Conservation (phyloP, 257 asterid species). For the Verbena officinalis region DNA sequence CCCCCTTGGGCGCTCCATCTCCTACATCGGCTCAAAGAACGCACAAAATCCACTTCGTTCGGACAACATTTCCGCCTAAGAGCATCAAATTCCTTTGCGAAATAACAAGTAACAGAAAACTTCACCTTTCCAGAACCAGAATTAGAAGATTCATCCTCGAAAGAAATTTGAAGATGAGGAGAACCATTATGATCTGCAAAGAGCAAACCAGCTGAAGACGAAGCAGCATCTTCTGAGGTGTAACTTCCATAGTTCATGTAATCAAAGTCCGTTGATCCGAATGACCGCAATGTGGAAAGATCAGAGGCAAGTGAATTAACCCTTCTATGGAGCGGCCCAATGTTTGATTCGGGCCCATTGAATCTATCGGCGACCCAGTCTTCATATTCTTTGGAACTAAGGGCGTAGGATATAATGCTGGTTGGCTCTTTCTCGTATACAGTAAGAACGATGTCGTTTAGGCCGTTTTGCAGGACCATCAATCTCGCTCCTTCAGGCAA, state of each 20-base stretch:
- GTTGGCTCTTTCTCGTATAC: constrained; percentile 89
- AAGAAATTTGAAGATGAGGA: constrained; percentile 77
- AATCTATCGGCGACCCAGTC: constrained; percentile 55
- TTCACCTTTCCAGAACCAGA: constrained; percentile 53
- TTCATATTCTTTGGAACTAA: constrained; percentile 65
- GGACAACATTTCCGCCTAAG: constrained; percentile 86
- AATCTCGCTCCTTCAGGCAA: constrained; percentile 80
- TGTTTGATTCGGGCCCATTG: constrained; percentile 37
- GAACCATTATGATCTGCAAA: constrained; percentile 54
- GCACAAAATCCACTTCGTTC: constrained; percentile 62
- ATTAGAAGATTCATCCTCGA: constrained; percentile 61
- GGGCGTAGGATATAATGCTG: constrained; percentile 81
- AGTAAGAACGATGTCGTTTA: constrained; percentile 50
- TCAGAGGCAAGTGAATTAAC: constrained; percentile 50
- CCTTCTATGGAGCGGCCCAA: constrained; percentile 39
- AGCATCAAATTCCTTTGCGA: constrained; percentile 76
- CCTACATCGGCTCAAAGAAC: constrained; percentile 83
- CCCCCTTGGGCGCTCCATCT: constrained; percentile 98
- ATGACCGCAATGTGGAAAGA: constrained; percentile 69
- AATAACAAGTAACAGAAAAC: constrained; percentile 85
- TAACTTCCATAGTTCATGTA: constrained; percentile 54
- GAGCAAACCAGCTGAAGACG: constrained; percentile 40
- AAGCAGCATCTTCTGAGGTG: constrained; percentile 52
- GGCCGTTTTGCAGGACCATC: constrained; percentile 56
- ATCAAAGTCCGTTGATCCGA: constrained; percentile 66